Evolutionary conservation across 371 early-diverging fungal genomes (phyloP).

Genomic region (Umbelopsis sp.): DNA sequence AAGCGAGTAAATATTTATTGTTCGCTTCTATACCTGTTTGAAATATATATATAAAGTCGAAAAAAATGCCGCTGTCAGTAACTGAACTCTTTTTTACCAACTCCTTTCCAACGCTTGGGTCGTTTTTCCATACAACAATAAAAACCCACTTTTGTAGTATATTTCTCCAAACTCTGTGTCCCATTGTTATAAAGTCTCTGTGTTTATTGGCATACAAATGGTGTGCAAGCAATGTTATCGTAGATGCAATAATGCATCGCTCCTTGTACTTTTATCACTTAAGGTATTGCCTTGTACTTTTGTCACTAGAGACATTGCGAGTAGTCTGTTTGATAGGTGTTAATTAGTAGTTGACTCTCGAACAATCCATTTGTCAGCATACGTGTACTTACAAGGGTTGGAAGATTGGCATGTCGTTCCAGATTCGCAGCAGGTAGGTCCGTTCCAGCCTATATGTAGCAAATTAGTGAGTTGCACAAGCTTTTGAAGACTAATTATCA

Average conservation of each 20-base stretch:
- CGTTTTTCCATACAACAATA: constrained; percentile 7
- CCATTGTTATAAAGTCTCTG: no score
- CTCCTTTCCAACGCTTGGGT: constrained; percentile 2
- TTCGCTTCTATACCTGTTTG: constrained; percentile 3
- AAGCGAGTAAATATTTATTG: constrained; percentile 62
- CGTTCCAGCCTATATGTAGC: neutral
- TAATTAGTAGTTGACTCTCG: no score
- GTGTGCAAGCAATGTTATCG: no score
- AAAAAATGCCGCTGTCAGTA: neutral
- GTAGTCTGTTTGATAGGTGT: neutral
- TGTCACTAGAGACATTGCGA: neutral
- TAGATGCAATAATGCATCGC: no score
- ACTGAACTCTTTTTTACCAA: neutral
- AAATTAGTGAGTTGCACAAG: neutral
- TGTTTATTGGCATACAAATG: no score
- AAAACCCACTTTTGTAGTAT: constrained; percentile 6
- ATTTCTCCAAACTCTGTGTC: neutral
- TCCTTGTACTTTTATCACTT: no score
- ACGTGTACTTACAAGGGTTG: neutral
- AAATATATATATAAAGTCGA: neutral
- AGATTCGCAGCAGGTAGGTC: constrained; percentile 1
- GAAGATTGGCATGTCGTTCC: neutral
- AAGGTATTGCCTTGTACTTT: no score
- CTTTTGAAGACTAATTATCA: no score
- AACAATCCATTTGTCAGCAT: neutral